phyloP scores from a whole-genome alignment of 495 filamentous ascomycete genomes.

The Chaetomium fimeti region DNA sequence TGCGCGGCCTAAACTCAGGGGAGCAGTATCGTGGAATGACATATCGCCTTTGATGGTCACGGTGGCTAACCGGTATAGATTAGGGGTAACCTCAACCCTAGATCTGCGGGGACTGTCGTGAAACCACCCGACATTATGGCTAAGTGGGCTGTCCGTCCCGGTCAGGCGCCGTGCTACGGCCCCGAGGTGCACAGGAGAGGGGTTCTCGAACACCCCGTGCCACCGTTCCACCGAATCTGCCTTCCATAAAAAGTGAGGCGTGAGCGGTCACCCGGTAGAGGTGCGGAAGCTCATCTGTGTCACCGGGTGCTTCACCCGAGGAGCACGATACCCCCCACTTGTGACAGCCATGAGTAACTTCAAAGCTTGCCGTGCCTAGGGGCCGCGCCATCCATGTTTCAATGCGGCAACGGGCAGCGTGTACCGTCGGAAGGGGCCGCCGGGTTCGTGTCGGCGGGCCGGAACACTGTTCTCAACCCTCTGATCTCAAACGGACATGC shows the following conservation, averaged over 20 bases:
- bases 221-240: slow-evolving; percentile 10
- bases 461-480: not conserved
- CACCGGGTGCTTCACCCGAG: slow-evolving; percentile 2
- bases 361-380: not conserved
- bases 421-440: slow-evolving; percentile 3
- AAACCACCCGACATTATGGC: not conserved
- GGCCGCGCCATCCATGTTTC: slow-evolving; percentile 4
- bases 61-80: not conserved
- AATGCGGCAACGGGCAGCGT: not conserved
- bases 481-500: not conserved
- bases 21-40: not conserved
- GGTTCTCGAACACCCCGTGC: not conserved
- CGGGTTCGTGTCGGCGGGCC: not conserved
- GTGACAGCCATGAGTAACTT: not conserved
- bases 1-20: not conserved
- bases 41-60: not conserved
- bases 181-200: not conserved
- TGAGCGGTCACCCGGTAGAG: slow-evolving; percentile 3
- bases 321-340: not conserved
- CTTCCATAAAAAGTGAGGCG: slow-evolving; percentile 4
- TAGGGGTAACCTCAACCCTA: not conserved
- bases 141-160: not conserved
- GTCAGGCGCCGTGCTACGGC: not conserved
- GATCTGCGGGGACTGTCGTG: not conserved
- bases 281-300: not conserved